Conservation (phyloP, 2,329 filamentous ascomycete genomes). For the Fusarium domesticum region DNA sequence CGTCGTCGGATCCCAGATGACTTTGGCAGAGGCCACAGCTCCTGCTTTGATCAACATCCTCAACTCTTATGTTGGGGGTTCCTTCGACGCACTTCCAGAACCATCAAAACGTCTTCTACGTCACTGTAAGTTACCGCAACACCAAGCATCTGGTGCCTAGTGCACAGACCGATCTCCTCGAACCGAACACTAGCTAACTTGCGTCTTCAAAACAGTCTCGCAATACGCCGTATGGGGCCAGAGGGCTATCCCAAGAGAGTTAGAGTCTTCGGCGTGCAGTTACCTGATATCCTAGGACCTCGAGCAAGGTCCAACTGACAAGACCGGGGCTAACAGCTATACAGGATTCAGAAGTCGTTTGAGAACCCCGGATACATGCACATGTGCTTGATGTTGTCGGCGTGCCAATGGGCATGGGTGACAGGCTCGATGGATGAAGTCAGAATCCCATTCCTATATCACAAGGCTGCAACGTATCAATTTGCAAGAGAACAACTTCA, state of each 20-base stretch:
- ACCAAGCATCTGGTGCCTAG: background rate
- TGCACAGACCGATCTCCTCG: too few relatives aligned
- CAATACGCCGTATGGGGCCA: constrained; percentile 42
- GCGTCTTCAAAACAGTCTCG: constrained; percentile 33
- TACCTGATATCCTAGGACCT: constrained; percentile 3
- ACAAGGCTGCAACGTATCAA: constrained; percentile 46
- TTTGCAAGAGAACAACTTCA: constrained; percentile 44
- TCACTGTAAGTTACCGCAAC: constrained; percentile 25
- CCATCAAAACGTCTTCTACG: constrained; percentile 31
- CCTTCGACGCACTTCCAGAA: constrained; percentile 32
- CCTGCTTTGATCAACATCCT: constrained; percentile 22
- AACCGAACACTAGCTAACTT: constrained; percentile 7
- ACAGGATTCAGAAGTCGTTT: constrained; percentile 42
- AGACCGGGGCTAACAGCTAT: constrained; percentile 13
- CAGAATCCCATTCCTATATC: constrained; percentile 44
- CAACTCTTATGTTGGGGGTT: constrained; percentile 33
- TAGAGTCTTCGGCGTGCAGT: constrained; percentile 32
- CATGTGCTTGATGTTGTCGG: constrained; percentile 44
- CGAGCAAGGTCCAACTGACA: background rate
- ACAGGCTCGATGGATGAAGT: constrained; percentile 45
- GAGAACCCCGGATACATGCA: constrained; percentile 46
- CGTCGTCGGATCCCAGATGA: constrained; percentile 14
- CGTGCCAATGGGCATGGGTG: constrained; percentile 46
- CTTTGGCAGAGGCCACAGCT: constrained; percentile 12
- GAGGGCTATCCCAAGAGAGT: constrained; percentile 37